Evolutionary conservation across 345 rosid species (phyloP).

Genomic region (Odontarrhena argentea): DNA sequence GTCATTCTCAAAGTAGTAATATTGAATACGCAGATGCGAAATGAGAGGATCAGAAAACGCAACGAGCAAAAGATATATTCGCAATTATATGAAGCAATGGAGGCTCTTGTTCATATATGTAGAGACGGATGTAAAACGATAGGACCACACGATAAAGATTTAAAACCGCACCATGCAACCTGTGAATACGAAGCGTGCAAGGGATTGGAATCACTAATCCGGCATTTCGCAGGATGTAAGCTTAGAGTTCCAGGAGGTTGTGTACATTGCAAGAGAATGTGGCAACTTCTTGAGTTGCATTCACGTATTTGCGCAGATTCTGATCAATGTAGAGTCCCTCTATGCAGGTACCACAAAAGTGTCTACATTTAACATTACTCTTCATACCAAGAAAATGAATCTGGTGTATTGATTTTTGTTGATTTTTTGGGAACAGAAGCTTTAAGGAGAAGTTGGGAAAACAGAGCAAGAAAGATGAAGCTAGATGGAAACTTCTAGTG

Average conservation of each 20-base stretch:
- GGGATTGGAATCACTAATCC: slow-evolving; percentile 71
- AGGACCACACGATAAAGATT: slow-evolving; percentile 80
- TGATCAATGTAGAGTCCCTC: slow-evolving; percentile 68
- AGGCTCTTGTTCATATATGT: slow-evolving; percentile 90
- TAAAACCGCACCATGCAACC: slow-evolving; percentile 50
- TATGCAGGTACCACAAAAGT: slow-evolving; percentile 61
- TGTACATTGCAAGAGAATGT: slow-evolving; percentile 88
- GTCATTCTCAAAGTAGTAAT: slow-evolving; percentile 11
- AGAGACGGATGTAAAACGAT: slow-evolving; percentile 89
- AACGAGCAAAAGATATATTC: slow-evolving; percentile 68
- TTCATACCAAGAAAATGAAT: background rate
- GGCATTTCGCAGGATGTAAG: slow-evolving; percentile 83
- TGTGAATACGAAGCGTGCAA: slow-evolving; percentile 77
- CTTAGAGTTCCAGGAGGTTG: slow-evolving; percentile 82
- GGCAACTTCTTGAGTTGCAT: slow-evolving; percentile 88
- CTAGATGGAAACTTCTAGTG: slow-evolving; percentile 69
- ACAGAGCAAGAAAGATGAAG: slow-evolving; percentile 77
- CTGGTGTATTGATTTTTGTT: slow-evolving; percentile 7
- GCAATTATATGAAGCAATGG: slow-evolving; percentile 85
- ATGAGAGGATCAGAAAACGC: slow-evolving; percentile 53
- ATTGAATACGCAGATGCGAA: slow-evolving; percentile 45
- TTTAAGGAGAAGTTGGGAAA: slow-evolving; percentile 64
- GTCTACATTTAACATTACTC: background rate
- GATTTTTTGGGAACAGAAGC: slow-evolving; percentile 45
- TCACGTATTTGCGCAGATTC: slow-evolving; percentile 76